phyloP scores from a whole-genome alignment of 305 asterid species.

The Fraxinus floribunda region DNA sequence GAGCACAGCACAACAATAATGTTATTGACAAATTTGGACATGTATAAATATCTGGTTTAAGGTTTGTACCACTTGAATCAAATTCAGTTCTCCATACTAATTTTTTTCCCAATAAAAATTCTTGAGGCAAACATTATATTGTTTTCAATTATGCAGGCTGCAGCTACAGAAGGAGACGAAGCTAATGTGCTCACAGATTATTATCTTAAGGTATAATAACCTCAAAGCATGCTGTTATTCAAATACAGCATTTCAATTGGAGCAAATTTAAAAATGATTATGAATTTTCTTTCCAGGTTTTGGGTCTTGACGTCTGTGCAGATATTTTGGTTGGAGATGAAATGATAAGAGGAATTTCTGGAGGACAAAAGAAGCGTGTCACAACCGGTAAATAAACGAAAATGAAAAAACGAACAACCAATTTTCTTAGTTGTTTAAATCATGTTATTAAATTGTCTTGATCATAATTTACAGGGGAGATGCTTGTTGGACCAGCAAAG shows the following conservation, averaged over 20 bases:
- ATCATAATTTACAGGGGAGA: constrained; percentile 52
- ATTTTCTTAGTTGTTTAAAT: not conserved
- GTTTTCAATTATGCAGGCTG: constrained; percentile 45
- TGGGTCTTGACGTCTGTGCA: constrained; percentile 79
- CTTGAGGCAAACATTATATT: not conserved
- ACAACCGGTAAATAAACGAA: constrained; percentile 52
- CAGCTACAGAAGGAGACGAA: constrained; percentile 69
- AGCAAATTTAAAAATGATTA: not conserved
- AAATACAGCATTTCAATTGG: not conserved
- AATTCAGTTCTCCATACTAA: not conserved
- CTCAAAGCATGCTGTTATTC: not conserved
- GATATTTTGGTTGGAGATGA: constrained; percentile 81
- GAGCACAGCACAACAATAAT: not conserved
- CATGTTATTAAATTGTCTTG: not conserved
- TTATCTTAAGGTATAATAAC: constrained; percentile 43
- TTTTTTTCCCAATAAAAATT: not conserved
- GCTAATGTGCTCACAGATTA: constrained; percentile 65
- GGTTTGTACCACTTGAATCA: not conserved
- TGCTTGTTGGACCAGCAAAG: constrained; percentile 81
- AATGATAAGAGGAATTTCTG: constrained; percentile 82
- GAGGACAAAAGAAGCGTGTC: constrained; percentile 86
- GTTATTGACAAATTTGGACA: not conserved
- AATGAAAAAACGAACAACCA: not conserved
- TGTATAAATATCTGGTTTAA: not conserved
- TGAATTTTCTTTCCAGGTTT: constrained; percentile 36